These are phyloP conservation scores for Russula brevipes DNA, from an alignment of 768 basidiomycete species.

Conservation along the genomic window DNA sequence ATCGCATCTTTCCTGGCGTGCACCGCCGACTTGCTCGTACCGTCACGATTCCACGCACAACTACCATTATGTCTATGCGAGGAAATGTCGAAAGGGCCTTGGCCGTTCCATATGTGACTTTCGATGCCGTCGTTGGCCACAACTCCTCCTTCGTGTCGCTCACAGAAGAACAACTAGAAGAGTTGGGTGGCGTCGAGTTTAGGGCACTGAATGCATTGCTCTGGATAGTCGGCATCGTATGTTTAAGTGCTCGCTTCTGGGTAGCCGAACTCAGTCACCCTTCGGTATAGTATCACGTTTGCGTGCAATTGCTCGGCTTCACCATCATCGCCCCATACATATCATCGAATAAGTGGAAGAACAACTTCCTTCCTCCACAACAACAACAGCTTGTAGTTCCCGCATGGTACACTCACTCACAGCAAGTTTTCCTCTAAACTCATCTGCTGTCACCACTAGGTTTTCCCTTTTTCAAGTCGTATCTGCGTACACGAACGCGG, in stretches of 20 bases:
- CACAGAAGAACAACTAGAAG: slow-evolving; percentile 79
- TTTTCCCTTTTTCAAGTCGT: slow-evolving; percentile 80
- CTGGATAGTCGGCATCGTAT: slow-evolving; percentile 72
- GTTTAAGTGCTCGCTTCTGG: slow-evolving; percentile 30
- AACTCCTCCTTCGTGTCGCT: slow-evolving; percentile 70
- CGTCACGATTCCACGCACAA: slow-evolving; percentile 69
- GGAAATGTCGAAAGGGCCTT: slow-evolving; percentile 40
- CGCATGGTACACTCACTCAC: slow-evolving; percentile 50
- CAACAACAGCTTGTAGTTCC: slow-evolving; percentile 52
- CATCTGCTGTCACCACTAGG: slow-evolving; percentile 39
- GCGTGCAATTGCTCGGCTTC: slow-evolving; percentile 62
- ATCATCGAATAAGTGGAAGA: slow-evolving; percentile 50
- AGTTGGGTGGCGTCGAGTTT: slow-evolving; percentile 92
- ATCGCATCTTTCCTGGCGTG: slow-evolving; percentile 58
- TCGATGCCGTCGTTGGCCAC: slow-evolving; percentile 77
- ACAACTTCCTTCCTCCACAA: slow-evolving; percentile 54
- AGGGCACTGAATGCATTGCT: slow-evolving; percentile 73
- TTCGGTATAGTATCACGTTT: slow-evolving; percentile 65
- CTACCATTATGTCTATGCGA: slow-evolving; percentile 48
- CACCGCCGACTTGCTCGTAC: slow-evolving; percentile 57
- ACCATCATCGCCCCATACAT: slow-evolving; percentile 80
- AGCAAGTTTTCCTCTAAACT: background rate
- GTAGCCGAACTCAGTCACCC: slow-evolving; percentile 1
- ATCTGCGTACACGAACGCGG: slow-evolving; percentile 86
- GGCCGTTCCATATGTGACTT: slow-evolving; percentile 75